Conservation (phyloP, 306 rosid species). For the Cucurbita moschata region DNA sequence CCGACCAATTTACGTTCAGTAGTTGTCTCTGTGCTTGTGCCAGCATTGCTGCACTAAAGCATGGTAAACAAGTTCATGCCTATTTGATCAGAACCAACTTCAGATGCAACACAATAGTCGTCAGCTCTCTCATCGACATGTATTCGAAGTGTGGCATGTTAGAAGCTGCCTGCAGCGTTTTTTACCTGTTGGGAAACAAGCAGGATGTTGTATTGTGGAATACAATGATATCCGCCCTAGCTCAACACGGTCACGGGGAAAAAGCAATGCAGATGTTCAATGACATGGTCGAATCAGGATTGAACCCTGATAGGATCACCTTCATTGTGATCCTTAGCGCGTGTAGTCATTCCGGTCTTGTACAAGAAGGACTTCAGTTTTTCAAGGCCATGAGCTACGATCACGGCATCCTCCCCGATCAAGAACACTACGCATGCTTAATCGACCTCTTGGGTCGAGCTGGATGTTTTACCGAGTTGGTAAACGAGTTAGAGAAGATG, state of each 20-base stretch:
- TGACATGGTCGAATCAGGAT: slow-evolving; percentile 39
- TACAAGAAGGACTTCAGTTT: slow-evolving; percentile 48
- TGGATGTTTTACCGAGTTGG: slow-evolving; percentile 30
- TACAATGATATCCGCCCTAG: slow-evolving; percentile 55
- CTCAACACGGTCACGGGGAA: slow-evolving; percentile 45
- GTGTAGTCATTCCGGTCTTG: slow-evolving; percentile 67
- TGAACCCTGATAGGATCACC: slow-evolving; percentile 51
- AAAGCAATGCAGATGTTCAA: slow-evolving; percentile 41
- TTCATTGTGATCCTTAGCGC: slow-evolving; percentile 49
- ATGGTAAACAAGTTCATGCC: slow-evolving; percentile 57
- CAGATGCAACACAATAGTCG: slow-evolving; percentile 48
- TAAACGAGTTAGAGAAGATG: slow-evolving; percentile 33
- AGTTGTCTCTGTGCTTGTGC: slow-evolving; percentile 75
- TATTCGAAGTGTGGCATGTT: slow-evolving; percentile 64
- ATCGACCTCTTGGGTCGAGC: slow-evolving; percentile 57
- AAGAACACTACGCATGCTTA: slow-evolving; percentile 65
- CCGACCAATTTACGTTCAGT: slow-evolving; percentile 74
- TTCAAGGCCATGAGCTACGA: slow-evolving; percentile 46
- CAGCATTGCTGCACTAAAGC: slow-evolving; percentile 39
- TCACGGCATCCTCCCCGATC: slow-evolving; percentile 44
- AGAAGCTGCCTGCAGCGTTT: slow-evolving; percentile 34
- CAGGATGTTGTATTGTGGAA: slow-evolving; percentile 66
- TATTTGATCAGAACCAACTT: slow-evolving; percentile 41
- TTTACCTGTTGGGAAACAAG: slow-evolving; percentile 30
- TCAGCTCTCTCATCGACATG: slow-evolving; percentile 68